phyloP scores from a whole-genome alignment of 2,329 filamentous ascomycete genomes.

The Stagonosporopsis tanaceti region DNA sequence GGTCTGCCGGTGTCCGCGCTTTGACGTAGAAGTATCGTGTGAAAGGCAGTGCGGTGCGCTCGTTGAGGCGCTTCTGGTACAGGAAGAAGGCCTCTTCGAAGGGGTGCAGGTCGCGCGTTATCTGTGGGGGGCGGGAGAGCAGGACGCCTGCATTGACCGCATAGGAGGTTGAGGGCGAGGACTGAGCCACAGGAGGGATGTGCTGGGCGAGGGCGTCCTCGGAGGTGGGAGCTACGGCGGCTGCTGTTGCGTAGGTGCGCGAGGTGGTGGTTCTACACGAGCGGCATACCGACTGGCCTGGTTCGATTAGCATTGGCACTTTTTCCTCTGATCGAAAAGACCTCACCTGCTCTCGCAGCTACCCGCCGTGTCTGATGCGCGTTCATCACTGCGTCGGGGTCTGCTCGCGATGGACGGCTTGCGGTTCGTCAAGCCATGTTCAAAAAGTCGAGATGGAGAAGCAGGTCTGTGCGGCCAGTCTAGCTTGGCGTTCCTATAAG shows the following conservation, averaged over 20 bases:
- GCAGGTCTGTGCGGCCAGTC: background rate
- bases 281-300: constrained; percentile 55
- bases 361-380: constrained; percentile 55
- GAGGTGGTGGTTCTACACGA: constrained; percentile 55
- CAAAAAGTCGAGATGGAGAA: constrained; percentile 42
- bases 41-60: constrained; percentile 87
- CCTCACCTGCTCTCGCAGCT: constrained; percentile 51
- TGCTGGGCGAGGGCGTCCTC: constrained; percentile 40
- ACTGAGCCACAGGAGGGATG: constrained; percentile 45
- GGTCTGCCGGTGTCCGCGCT: constrained; percentile 80
- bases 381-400: constrained; percentile 47
- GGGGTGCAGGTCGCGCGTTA: constrained; percentile 82
- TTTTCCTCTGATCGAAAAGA: background rate
- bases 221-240: constrained; percentile 48
- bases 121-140: constrained; percentile 84
- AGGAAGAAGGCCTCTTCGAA: constrained; percentile 96
- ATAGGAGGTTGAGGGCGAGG: constrained; percentile 56
- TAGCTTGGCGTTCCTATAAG: constrained; percentile 7
- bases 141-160: constrained; percentile 71
- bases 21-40: constrained; percentile 95
- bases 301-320: constrained; percentile 36
- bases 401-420: constrained; percentile 5
- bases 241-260: constrained; percentile 45
- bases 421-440: constrained; percentile 1
- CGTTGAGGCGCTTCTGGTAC: constrained; percentile 96